These are phyloP conservation scores for Coemansia sp. DNA, from an alignment of 192 early-diverging fungal genomes.

Conservation along the genomic window DNA sequence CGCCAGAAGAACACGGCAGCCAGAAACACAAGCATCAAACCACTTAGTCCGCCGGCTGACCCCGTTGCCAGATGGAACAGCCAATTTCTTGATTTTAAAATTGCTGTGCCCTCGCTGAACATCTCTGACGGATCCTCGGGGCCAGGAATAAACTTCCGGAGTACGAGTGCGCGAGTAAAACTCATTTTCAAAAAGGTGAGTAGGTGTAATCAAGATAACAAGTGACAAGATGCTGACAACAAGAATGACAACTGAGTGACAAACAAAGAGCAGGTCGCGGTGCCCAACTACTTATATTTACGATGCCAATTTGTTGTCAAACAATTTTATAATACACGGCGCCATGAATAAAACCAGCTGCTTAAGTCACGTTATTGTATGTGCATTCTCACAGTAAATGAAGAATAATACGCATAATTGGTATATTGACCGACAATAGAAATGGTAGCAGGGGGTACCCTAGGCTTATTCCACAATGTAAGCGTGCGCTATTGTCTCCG, in stretches of 20 bases:
- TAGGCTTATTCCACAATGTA: neutral
- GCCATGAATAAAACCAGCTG: neutral
- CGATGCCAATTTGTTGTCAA: neutral
- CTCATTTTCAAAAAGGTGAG: neutral
- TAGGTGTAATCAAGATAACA: neutral
- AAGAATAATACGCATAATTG: slow-evolving; percentile 1
- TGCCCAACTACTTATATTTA: neutral
- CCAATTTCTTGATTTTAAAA: neutral
- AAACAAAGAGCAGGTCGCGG: neutral
- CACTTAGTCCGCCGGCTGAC: slow-evolving; percentile 12
- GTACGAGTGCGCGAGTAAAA: neutral
- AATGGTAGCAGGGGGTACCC: neutral
- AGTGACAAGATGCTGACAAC: neutral
- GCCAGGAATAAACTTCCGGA: slow-evolving; percentile 1
- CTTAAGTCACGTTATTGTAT: neutral
- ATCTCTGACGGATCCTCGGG: slow-evolving; percentile 9
- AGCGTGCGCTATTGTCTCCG: neutral
- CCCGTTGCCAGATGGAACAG: neutral
- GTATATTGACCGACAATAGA: neutral
- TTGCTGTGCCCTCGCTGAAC: neutral
- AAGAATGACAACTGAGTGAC: too few species aligned
- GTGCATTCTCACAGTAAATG: neutral
- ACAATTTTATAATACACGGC: neutral
- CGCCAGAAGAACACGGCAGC: slow-evolving; percentile 32
- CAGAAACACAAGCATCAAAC: slow-evolving; percentile 23